Base-by-base conservation (phyloP, 257 asterid genomes). In the Plantago ovata region DNA sequence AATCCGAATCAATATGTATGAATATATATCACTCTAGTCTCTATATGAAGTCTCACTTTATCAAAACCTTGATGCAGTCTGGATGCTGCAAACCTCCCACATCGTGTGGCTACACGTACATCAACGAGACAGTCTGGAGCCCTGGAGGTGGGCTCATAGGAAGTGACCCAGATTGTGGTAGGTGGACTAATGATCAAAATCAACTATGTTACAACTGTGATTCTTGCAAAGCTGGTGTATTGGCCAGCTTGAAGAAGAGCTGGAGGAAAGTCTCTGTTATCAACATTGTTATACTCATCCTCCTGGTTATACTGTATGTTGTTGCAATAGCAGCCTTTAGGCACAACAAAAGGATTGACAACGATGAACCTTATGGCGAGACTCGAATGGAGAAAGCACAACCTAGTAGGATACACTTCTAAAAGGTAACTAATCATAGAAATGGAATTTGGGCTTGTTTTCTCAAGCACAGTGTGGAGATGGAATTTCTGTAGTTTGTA, bases 41-140 rank as follows among this genome's bases (percentile, higher is more conserved):
- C 42, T 9, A 7, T 23, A 18, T 18, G 46, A 53, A 20, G n/a
- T 15, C 20, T 54, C 12, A 18, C 47, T 39, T 15, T 55, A 10
- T 13, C 11, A 9, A 22, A 22, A 16, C 18, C 47, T 55, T 38
- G 19, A 55, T 55, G 60, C 57, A 90, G 98, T 91, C 96, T 0
- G 96, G 98, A 64, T 91, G 98, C 41, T 91, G 98, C 84, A 91
- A 91, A 70, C 95, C 98, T 13, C 98, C 93, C 0, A 81, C 95
- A 13, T 79, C 77, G 7, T 91, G 98, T 57, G 95, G 87, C 7
- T 83, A 67, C 18, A 56, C 46, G 3, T 87, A 83, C 73, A 49
- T 68, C 19, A 91, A 87, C 56, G 96, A 85, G 75, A 87, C 95
- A 1, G 3, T 63, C 10, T 87, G 98, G 98, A 56, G 0, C 7